Base-by-base conservation (phyloP, 1,139 yeast species). In the Sugiyamaella paludigena region DNA sequence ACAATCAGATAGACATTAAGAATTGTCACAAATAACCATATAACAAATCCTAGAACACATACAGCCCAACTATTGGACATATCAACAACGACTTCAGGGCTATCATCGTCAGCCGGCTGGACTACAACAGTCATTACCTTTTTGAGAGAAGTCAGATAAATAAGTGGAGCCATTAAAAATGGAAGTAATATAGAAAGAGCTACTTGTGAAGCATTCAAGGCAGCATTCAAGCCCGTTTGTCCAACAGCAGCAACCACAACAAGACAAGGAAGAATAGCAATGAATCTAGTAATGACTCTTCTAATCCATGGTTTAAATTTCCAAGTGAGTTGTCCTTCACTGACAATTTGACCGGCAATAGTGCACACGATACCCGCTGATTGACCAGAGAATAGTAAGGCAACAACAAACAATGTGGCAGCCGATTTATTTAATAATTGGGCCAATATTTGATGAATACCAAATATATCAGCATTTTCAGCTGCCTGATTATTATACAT, bases 281-380 rank as follows among this genome's bases (percentile, higher is more conserved):
- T 79, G 13, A 77, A 68, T 67, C 95, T 75, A 0, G 95, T 87
- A 16, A 81, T 74, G 3, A 87, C 63, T 59, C 95, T 73, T 64
- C 95, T 75, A 42, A 82, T 62, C 95, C 95, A 87, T 5, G 95
- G 95, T 57, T 71, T 75, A 41, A 84, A 64, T 13, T 78, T 78
- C 94, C 95, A 86, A 52, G 80, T 78, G 39, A 87, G 76, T 62
- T 85, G 88, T 1, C 95, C 95, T 65, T 87, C 95, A 57, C 87
- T 77, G 3, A 87, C 89, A 59, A 87, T 83, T 64, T 87, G 95
- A 8, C 95, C 95, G 0, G 94, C 87, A 68, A 87, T 83, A 0
- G 95, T 87, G 64, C 95, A 87, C 1, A 87, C 91, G 51, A 87
- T 82, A 42, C 94, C 94, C 0, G 95, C 91, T 53, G 87, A 81